Conservation (phyloP, 257 asterid genomes). For the Fraxinus cuspidata region DNA sequence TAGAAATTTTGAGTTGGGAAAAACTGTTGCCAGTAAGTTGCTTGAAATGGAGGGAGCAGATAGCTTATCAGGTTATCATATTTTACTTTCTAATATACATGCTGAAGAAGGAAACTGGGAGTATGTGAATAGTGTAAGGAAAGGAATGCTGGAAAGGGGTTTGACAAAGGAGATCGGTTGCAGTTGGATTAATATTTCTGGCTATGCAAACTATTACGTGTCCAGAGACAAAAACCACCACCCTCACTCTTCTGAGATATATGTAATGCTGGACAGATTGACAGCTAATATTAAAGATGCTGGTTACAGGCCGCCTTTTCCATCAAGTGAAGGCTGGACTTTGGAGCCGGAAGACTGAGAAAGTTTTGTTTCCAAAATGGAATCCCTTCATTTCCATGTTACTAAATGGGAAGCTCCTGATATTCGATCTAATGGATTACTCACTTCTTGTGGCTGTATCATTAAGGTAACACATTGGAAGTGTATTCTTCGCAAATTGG, state of each 20-base stretch:
- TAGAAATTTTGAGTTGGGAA: conserved; percentile 69
- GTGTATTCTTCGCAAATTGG: neutral
- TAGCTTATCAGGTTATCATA: conserved; percentile 58
- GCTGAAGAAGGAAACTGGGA: conserved; percentile 93
- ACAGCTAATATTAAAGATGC: conserved; percentile 63
- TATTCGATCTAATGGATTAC: neutral
- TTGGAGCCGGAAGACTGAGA: conserved; percentile 26
- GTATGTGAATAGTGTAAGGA: conserved; percentile 57
- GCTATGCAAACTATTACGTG: conserved; percentile 49
- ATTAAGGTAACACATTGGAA: neutral
- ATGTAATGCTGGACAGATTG: conserved; percentile 51
- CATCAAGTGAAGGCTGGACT: conserved; percentile 35
- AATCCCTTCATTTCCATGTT: neutral
- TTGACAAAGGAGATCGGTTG: conserved; percentile 75
- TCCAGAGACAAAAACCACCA: conserved; percentile 64
- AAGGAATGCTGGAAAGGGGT: conserved; percentile 62
- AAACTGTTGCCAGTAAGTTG: conserved; percentile 67
- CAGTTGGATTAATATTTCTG: conserved; percentile 80
- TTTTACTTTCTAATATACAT: conserved; percentile 78
- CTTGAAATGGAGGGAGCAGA: conserved; percentile 54
- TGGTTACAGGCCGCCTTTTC: conserved; percentile 40
- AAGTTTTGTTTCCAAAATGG: neutral
- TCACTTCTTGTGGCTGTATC: neutral
- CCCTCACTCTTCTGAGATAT: conserved; percentile 46
- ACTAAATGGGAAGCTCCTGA: conserved; percentile 20